These are phyloP conservation scores for Colletotrichum coccodes DNA, from an alignment of 2,329 filamentous ascomycete genomes.

Conservation along the genomic window DNA sequence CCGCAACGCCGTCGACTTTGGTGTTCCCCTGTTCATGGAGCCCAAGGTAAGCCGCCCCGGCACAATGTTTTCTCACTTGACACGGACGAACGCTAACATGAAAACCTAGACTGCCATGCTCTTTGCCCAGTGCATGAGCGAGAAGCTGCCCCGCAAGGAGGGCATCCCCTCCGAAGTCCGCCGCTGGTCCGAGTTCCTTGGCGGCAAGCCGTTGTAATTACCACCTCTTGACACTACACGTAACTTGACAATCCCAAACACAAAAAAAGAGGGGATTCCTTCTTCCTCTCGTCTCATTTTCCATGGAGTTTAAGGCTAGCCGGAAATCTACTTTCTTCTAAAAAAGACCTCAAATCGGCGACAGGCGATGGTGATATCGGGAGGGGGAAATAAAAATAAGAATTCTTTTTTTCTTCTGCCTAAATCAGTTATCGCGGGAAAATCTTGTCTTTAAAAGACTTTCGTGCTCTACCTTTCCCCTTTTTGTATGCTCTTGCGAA, in stretches of 20 bases:
- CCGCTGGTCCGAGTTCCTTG: conserved; percentile 95
- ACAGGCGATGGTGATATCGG: neutral
- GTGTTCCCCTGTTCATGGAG: conserved; percentile 98
- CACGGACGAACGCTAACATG: conserved; percentile 41
- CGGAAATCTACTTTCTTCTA: conserved; percentile 6
- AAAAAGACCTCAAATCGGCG: conserved; percentile 3
- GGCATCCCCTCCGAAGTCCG: conserved; percentile 92
- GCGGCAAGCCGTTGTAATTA: conserved; percentile 80
- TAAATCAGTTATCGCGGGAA: neutral
- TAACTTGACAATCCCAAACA: neutral
- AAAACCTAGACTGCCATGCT: conserved; percentile 83
- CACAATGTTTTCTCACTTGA: neutral
- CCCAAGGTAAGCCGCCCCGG: conserved; percentile 75
- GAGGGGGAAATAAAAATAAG: neutral
- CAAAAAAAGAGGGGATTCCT: neutral
- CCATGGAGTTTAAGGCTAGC: conserved; percentile 10
- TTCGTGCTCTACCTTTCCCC: neutral
- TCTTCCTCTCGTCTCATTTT: neutral
- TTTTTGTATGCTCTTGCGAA: too few species aligned
- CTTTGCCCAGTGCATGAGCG: conserved; percentile 96
- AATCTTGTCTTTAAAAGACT: neutral
- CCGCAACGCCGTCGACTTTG: conserved; percentile 97
- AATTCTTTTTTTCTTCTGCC: neutral
- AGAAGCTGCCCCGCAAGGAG: conserved; percentile 89
- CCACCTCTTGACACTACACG: neutral